Evolutionary conservation across 306 rosid genomes (phyloP), one percentile per base, ranked within the genome.

Genomic region (Senna siamea): DNA sequence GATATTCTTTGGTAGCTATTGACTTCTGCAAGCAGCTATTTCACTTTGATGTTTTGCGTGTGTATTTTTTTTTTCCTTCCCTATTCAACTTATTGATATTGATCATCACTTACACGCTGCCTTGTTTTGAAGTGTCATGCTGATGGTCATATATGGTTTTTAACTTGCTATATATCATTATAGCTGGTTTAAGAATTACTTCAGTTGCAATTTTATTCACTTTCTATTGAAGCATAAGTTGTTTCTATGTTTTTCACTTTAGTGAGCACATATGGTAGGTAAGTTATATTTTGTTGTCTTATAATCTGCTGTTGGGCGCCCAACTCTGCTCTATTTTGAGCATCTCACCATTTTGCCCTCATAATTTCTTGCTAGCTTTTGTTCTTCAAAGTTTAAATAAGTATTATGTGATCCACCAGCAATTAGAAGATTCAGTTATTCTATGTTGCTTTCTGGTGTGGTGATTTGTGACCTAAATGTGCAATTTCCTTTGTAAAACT

Each of bases 341-440:
- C n/a, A 11, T 56, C 34, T 51, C 19, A 23, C 46, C 30, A 26
- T 26, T 26, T 26, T 26, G 1, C 22, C 9, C 0, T 76, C 59
- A 44, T 40, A 37, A 51, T 38, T 40, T 26, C 20, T 57, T 73
- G 19, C 57, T 22, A 26, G 34, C 5, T 51, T 70, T 56, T 77
- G 20, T 22, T 64, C 43, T 56, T 56, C 28, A 56, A 55, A 68
- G 41, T 35, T 76, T 11, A 20, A 51, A 62, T 77, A 60, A 59
- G 54, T 63, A 51, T 51, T 60, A 4, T 28, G 69, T 34, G 20
- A 19, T 17, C 22, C 9, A 5, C 54, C 22, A 17, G 22, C 22
- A 48, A 15, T n/a, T 48, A 15, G 20, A 1, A 17, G 20, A 48
- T n/a, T n/a, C 12, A 60, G 52, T 44, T 44, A 56, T 55, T 47